Percentiles rank a stretch among this genome's conserved stretches.
Evolutionary conservation across 2,329 filamentous ascomycete species (phyloP).

Genomic region (Trichophyton verrucosum): DNA sequence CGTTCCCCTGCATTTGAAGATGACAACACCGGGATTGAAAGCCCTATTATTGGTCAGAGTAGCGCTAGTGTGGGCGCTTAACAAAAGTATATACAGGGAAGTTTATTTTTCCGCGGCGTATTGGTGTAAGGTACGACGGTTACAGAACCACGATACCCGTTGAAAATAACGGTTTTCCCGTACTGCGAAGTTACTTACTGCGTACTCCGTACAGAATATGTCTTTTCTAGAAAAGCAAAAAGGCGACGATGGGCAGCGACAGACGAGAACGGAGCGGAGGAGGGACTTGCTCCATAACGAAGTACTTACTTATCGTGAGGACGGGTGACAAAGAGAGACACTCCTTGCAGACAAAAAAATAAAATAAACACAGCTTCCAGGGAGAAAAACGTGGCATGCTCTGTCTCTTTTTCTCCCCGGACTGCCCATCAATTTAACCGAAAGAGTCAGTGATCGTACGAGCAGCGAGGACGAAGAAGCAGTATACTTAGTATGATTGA

Average conservation of each 20-base stretch:
- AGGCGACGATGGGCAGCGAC: background rate
- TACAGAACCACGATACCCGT: background rate
- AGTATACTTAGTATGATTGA: background rate
- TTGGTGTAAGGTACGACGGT: background rate
- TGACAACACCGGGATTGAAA: background rate
- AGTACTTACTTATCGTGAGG: background rate
- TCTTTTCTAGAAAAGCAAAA: background rate
- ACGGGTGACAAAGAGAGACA: background rate
- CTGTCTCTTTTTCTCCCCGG: no score
- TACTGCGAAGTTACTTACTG: background rate
- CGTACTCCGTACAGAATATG: background rate
- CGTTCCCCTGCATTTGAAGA: background rate
- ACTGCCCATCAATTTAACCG: no score
- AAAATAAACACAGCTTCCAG: no score
- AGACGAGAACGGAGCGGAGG: background rate
- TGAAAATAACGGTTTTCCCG: background rate
- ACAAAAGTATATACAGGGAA: background rate
- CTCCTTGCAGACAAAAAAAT: no score
- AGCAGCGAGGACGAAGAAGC: no score
- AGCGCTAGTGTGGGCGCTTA: conserved; percentile 2
- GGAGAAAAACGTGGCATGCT: background rate
- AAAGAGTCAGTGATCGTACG: no score
- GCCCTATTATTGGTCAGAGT: background rate
- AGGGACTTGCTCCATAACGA: no score
- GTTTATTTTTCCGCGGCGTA: background rate